Base-by-base conservation (phyloP, 108 stramenopile species). In the Craspedostauros australis region DNA sequence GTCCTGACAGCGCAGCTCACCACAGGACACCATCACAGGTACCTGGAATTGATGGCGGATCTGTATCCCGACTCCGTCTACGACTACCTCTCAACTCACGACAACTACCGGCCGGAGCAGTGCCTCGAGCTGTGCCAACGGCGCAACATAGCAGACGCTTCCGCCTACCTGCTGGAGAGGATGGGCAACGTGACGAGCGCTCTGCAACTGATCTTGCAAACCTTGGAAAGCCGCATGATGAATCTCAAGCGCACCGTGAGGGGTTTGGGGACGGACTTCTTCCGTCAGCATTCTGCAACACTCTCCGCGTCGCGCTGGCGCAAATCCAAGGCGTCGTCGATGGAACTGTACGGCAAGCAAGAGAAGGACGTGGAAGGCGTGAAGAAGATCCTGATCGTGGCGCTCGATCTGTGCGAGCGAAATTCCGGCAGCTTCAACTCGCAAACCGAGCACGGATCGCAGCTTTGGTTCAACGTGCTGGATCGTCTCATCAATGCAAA, bases 141-240 rank as follows among this genome's bases (percentile, higher is more conserved):
- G 37, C 68, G 76, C 15, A 72, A 83, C 31, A 86, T 96, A 34
- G 80, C 83, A 33, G 91, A 96, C 67, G 95, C 93, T 14, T 84
- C 85, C 20, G 89, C 90, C 15, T 94, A 90, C 55, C 70, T 96
- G 16, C 63, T 94, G 2, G 95, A 96, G 59, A 59, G 82, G 24
- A 85, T 77, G 70, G 95, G 93, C 9, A 88, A 94, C 60, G 86
- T 88, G 0, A 62, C 82, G 18, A 84, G 86, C 23, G 95, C 91
- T n/a, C 64, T 96, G 11, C 75, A 82, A 59, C 54, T 93, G 4
- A 88, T 86, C 52, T 61, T 93, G 18, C 72, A 81, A 45, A 82
- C 75, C 6, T 50, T 93, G 33, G 86, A 88, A 46, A 72, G 65
- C 31, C 71, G 82, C 15, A 61, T 88, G 64, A 77, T 86, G 70